Evolutionary conservation across 2,329 filamentous ascomycete species (phyloP), one percentile per base, ranked within the genome.

Genomic region (Apiospora marii): DNA sequence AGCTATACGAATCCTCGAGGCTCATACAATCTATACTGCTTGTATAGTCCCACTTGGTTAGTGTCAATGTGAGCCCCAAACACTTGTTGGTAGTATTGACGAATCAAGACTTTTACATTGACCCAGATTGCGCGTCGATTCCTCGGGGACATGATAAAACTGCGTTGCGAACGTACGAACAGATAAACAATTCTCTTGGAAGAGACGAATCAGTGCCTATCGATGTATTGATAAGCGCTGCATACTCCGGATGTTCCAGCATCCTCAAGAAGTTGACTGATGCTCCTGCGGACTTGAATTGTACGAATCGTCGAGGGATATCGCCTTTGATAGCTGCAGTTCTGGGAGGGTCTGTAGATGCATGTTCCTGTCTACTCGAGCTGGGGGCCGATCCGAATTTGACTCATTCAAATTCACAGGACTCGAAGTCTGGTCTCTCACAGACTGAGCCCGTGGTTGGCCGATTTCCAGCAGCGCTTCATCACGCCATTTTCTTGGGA

Each of bases 301-400:
- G 49, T 53, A 53, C 24, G 3, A 53, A 53, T 27, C 12, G 24
- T 53, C 49, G n/a, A 53, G 49, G 49, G 49, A 53, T 53, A 24
- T 53, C 49, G 13, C 49, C 49, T 27, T 53, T 53, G 12, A 53
- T 53, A 0, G 49, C 49, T 53, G 24, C 49, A 27, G 49, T 53
- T 14, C 13, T 53, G 24, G 49, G 49, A 27, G 49, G 49, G 1
- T 53, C 49, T 27, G 49, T 14, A 53, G 49, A 14, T 53, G 13
- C 49, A 27, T 53, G 49, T 53, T 27, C 10, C 24, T 53, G 49
- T 27, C 49, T 53, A 27, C 49, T 53, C 49, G 24, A 53, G n/a
- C 49, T 53, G 49, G 49, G 49, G n/a, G 49, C 49, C n/a, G 49
- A 53, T 53, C 49, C 49, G 49, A 53, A 53, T 12, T 53, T 53